A percentile compares a stretch with the other conserved stretches of the same genome.
Evolutionary conservation across 257 asterid species (phyloP).

Genomic region (Plantago ovata): DNA sequence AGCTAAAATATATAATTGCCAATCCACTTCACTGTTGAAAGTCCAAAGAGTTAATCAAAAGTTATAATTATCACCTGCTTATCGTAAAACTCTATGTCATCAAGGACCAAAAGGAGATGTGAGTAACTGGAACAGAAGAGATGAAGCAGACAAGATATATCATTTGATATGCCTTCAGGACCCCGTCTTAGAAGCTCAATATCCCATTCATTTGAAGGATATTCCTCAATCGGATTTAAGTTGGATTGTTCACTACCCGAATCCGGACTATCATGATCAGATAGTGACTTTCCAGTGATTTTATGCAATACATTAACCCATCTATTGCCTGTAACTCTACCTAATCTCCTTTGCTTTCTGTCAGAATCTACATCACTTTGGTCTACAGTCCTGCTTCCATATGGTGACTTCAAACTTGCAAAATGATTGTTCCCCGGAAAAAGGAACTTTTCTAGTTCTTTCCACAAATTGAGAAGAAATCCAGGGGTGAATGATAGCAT

Average conservation of each 20-base stretch:
- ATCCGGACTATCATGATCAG: conserved; percentile 35
- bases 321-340: conserved; percentile 65
- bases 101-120: conserved; percentile 85
- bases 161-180: conserved; percentile 73
- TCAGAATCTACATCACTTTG: conserved; percentile 39
- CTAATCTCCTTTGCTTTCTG: conserved; percentile 45
- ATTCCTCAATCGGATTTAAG: conserved; percentile 38
- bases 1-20: conserved; percentile 3
- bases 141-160: conserved; percentile 63
- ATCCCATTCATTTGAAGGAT: conserved; percentile 66
- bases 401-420: conserved; percentile 19
- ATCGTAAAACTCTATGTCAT: conserved; percentile 90
- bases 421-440: conserved; percentile 39
- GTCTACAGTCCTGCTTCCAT: conserved; percentile 29
- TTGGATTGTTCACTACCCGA: conserved; percentile 29
- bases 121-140: conserved; percentile 89
- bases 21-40: not conserved
- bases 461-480: conserved; percentile 74
- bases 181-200: conserved; percentile 68
- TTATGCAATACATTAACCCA: conserved; percentile 73
- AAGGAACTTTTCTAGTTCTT: conserved; percentile 53
- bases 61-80: conserved; percentile 61
- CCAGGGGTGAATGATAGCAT: conserved; percentile 95
- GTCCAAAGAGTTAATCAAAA: conserved; percentile 9
- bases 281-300: conserved; percentile 55